A percentile compares a stretch with the other conserved stretches of the same genome.
These are phyloP conservation scores for Escovopsis sp. DNA, from an alignment of 2,329 filamentous ascomycete species.

Conservation along the genomic window DNA sequence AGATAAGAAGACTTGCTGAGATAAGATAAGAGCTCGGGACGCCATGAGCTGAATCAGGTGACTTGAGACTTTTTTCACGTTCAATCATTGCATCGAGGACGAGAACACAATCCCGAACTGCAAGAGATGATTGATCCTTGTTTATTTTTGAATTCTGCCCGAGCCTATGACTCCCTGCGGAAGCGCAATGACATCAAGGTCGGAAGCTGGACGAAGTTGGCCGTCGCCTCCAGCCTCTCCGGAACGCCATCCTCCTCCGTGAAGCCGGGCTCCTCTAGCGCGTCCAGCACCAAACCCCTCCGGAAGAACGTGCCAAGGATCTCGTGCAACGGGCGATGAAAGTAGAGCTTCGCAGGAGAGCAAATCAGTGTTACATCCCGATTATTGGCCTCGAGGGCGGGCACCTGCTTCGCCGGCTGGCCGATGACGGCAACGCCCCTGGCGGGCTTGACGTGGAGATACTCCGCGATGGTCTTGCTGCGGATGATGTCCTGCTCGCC, in stretches of 20 bases:
- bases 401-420: conserved; percentile 20
- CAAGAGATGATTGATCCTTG: background rate
- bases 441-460: conserved; percentile 25
- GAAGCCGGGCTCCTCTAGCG: conserved; percentile 32
- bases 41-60: no score
- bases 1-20: no score
- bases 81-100: no score
- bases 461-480: conserved; percentile 24
- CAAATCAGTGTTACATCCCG: background rate
- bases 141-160: no score
- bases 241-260: conserved; percentile 17
- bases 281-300: conserved; percentile 27
- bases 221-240: conserved; percentile 17
- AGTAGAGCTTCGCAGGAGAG: conserved; percentile 17
- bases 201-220: conserved; percentile 26
- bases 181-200: conserved; percentile 13
- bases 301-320: conserved; percentile 29
- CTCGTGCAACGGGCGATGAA: conserved; percentile 30
- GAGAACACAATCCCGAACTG: no score
- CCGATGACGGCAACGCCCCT: conserved; percentile 21
- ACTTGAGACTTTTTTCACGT: no score
- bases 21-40: no score
- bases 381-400: background rate
- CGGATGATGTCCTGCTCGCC: conserved; percentile 21
- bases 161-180: background rate